Conservation (phyloP, 2,329 filamentous ascomycete genomes). For the Pyrenophora seminiperda region DNA sequence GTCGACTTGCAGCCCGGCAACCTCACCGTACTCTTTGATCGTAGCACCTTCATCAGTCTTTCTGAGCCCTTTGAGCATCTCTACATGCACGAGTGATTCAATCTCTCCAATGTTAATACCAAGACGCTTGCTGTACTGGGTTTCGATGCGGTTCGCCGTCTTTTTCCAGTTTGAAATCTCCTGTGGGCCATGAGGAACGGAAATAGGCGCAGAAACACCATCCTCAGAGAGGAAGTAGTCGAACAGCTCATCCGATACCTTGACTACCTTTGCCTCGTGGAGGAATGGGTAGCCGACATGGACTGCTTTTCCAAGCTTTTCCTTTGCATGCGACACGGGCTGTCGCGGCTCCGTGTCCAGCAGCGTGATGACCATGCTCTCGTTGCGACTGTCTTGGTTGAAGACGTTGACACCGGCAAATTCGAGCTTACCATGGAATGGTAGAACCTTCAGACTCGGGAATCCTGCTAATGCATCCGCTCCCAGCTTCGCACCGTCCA, state of each 20-base stretch:
- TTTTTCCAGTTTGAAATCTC: slow-evolving; percentile 84
- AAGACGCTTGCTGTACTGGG: slow-evolving; percentile 85
- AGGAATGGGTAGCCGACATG: slow-evolving; percentile 95
- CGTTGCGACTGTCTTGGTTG: slow-evolving; percentile 92
- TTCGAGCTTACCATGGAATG: slow-evolving; percentile 78
- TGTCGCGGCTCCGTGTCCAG: slow-evolving; percentile 73
- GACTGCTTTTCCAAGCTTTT: slow-evolving; percentile 81
- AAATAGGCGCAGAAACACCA: slow-evolving; percentile 64
- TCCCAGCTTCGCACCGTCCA: slow-evolving; percentile 82
- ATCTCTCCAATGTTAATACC: slow-evolving; percentile 86
- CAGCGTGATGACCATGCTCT: slow-evolving; percentile 92
- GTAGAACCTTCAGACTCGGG: slow-evolving; percentile 83
- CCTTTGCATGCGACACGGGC: slow-evolving; percentile 72
- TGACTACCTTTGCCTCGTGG: slow-evolving; percentile 87
- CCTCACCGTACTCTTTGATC: slow-evolving; percentile 87
- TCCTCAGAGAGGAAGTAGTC: slow-evolving; percentile 76
- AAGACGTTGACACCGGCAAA: slow-evolving; percentile 95
- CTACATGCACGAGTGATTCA: slow-evolving; percentile 87
- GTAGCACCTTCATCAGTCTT: slow-evolving; percentile 92
- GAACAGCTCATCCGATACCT: slow-evolving; percentile 91
- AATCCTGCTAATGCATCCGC: slow-evolving; percentile 88
- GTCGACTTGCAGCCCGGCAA: slow-evolving; percentile 83
- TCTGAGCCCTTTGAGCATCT: slow-evolving; percentile 87
- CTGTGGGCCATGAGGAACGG: slow-evolving; percentile 71
- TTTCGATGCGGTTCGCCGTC: slow-evolving; percentile 83